A percentile compares a stretch with the other conserved stretches of the same genome.
Evolutionary conservation across 768 basidiomycete genomes (phyloP).

Genomic region (Chalciporus pseudorubinellus): DNA sequence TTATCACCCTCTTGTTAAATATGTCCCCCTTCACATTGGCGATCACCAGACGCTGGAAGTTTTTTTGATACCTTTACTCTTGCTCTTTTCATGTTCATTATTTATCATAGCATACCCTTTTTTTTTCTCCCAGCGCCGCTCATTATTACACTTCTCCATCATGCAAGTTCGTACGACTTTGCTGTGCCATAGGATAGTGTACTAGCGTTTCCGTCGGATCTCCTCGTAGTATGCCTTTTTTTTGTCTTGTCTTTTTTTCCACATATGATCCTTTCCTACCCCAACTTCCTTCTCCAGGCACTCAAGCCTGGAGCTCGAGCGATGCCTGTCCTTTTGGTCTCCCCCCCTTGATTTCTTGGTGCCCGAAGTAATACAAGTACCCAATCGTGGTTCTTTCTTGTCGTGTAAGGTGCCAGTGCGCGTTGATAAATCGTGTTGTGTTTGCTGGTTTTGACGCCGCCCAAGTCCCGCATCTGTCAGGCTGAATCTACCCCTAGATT

Average conservation of each 20-base stretch:
- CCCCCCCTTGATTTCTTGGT: no score
- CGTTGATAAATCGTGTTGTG: no score
- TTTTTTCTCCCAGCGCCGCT: not conserved
- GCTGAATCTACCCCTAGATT: no score
- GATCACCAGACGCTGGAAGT: constrained; percentile 5
- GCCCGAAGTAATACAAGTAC: no score
- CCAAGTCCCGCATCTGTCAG: no score
- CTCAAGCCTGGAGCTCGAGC: constrained; percentile 23
- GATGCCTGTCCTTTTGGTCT: constrained; percentile 4
- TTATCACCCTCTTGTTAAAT: constrained; percentile 2
- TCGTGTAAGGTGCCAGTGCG: no score
- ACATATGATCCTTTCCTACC: no score
- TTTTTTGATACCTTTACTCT: constrained; percentile 17
- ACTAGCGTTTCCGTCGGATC: not conserved
- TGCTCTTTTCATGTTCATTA: constrained; percentile 7
- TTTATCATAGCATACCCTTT: constrained; percentile 28
- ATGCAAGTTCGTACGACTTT: not conserved
- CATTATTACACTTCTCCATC: not conserved
- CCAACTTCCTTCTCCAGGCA: not conserved
- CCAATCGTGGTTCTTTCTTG: no score
- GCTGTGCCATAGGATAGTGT: not conserved
- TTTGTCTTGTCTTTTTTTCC: not conserved
- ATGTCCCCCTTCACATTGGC: not conserved
- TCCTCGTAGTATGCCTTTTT: not conserved
- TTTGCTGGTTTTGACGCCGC: no score